Conservation (phyloP, 2,329 filamentous ascomycete species). For the Arthrobotrys sinensis region DNA sequence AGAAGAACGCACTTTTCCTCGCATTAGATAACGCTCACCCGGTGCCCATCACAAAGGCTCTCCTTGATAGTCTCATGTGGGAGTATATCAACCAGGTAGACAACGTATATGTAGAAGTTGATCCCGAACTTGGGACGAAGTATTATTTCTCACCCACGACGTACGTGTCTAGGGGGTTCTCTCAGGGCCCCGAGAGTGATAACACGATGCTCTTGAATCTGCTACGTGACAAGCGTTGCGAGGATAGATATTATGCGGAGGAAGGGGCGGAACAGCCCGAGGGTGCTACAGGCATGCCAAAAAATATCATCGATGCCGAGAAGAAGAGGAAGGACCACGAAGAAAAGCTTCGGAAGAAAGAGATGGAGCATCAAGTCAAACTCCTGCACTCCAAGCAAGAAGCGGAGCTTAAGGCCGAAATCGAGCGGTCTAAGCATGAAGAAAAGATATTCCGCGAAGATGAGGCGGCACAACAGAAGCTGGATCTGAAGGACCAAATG, state of each 20-base stretch:
- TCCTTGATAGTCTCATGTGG: constrained; percentile 43
- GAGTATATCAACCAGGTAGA: constrained; percentile 38
- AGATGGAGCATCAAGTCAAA: constrained; percentile 28
- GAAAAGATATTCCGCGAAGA: constrained; percentile 40
- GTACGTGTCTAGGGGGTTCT: constrained; percentile 27
- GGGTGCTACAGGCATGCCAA: constrained; percentile 5
- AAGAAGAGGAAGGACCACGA: constrained; percentile 29
- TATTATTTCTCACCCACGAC: constrained; percentile 31
- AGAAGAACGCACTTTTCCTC: constrained; percentile 38
- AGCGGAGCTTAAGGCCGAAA: constrained; percentile 25
- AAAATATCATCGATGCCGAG: constrained; percentile 34
- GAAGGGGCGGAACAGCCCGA: constrained; percentile 36
- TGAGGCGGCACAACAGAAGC: constrained; percentile 12
- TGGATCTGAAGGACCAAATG: constrained; percentile 28
- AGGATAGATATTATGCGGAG: constrained; percentile 31
- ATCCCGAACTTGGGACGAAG: constrained; percentile 10
- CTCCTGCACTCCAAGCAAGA: constrained; percentile 28
- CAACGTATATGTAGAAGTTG: constrained; percentile 32
- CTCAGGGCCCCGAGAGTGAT: constrained; percentile 16
- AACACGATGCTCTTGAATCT: constrained; percentile 17
- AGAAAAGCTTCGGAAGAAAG: constrained; percentile 24
- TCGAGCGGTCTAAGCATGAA: constrained; percentile 32
- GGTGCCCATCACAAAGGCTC: constrained; percentile 28
- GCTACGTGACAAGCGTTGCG: constrained; percentile 25
- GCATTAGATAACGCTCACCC: constrained; percentile 40